Evolutionary conservation across 768 basidiomycete species (phyloP), one percentile per base, ranked within the genome.

Genomic region (Mycena haematopus): DNA sequence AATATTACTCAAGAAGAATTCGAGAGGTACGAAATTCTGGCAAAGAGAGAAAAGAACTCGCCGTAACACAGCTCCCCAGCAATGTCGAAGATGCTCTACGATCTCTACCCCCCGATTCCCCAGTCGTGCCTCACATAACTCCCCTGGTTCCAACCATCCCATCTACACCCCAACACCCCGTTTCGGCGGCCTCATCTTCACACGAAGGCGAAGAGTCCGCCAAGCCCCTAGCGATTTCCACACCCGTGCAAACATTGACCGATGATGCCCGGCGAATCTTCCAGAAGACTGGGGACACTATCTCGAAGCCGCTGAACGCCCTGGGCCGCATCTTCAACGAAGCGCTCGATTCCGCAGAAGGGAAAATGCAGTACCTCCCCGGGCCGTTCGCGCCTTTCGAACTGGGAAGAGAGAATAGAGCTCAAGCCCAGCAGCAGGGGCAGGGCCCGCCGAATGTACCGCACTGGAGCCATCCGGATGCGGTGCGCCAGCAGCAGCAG

Each of bases 1-100:
- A 90, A 92, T 68, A 98, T 99, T 64, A 86, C 92, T 0, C 92
- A 95, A 73, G 90, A 91, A 46, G 94, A 98, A 65, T 99, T 99
- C 62, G 97, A 99, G 72, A 80, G 76, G 89, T 90, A 79, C 66
- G 51, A 27, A 33, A 11, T 24, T 10, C 21, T 31, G n/a, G 51
- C 45, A 14, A 4, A 29, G 46, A 31, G 46, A 25, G 4, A 29
- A 52, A 22, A 38, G 24, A n/a, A n/a, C n/a, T 59, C 8, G 11
- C n/a, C 5, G 19, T 36, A 45, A 46, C 33, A 31, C 21, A 31
- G n/a, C 51, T 33, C 33, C 33, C 24, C 52, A 84, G 84, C 54
- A 83, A 84, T 63, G 84, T 85, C 17, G 84, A 85, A 71, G 75
- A 77, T 44, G 83, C 83, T 4, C 83, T 86, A 31, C 81, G 79